A percentile compares a stretch with the other conserved stretches of the same genome.
phyloP scores from a whole-genome alignment of 306 rosid species.

The Spatholobus suberectus region DNA sequence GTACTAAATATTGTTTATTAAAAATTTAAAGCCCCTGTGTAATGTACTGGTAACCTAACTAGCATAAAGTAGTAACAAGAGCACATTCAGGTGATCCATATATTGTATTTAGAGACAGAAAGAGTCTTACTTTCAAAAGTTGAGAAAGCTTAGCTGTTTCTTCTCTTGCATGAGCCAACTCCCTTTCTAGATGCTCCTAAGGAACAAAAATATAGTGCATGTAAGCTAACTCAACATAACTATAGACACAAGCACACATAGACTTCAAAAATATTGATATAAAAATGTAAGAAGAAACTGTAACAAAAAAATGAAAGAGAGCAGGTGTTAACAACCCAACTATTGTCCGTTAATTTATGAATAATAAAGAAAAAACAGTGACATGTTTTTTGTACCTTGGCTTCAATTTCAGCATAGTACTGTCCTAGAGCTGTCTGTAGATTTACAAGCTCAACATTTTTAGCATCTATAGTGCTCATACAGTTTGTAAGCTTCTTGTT shows the following conservation, averaged over 20 bases:
- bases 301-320: not conserved
- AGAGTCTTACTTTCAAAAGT: slow-evolving; percentile 56
- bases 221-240: not conserved
- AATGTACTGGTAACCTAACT: not conserved
- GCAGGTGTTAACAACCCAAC: not conserved
- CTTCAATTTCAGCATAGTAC: slow-evolving; percentile 93
- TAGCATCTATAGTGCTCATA: slow-evolving; percentile 67
- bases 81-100: not conserved
- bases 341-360: not conserved
- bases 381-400: slow-evolving; percentile 64
- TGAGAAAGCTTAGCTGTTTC: slow-evolving; percentile 62
- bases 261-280: slow-evolving; percentile 6
- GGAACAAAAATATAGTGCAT: slow-evolving; percentile 1
- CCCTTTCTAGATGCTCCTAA: slow-evolving; percentile 82
- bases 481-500: slow-evolving; percentile 66
- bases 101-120: not conserved
- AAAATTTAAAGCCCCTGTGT: not conserved
- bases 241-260: not conserved
- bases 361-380: not conserved
- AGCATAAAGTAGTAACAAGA: not conserved
- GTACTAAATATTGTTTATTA: not conserved
- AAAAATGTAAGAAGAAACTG: not conserved
- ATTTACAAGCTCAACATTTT: slow-evolving; percentile 75
- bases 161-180: slow-evolving; percentile 69
- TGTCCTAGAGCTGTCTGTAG: slow-evolving; percentile 94